These are phyloP conservation scores for Tetrapisispora arboricola DNA, from an alignment of 805 yeast genomes.

Conservation along the genomic window DNA sequence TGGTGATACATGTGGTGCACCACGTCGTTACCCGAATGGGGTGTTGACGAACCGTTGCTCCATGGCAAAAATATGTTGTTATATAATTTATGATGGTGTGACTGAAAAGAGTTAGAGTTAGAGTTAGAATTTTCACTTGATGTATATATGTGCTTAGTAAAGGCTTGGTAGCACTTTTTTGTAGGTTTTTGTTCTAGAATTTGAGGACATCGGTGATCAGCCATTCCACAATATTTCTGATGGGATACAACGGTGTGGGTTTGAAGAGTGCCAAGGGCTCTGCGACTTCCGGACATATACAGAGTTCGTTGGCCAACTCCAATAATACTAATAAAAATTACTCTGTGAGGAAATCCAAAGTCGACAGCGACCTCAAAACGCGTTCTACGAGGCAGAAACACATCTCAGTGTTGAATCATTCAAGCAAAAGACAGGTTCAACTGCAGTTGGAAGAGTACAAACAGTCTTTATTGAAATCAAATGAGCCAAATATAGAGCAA, in stretches of 20 bases:
- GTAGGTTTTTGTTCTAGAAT: background rate
- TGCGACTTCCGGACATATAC: constrained; percentile 27
- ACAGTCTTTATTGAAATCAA: background rate
- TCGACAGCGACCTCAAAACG: no score
- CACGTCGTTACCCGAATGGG: no score
- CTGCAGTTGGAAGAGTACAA: background rate
- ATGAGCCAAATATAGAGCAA: background rate
- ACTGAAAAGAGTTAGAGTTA: no score
- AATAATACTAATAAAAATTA: constrained; percentile 1
- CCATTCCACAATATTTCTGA: background rate
- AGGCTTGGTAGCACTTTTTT: no score
- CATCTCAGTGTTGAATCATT: background rate
- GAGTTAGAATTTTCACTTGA: no score
- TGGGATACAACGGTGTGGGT: constrained; percentile 14
- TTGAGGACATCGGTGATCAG: background rate
- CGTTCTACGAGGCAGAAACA: background rate
- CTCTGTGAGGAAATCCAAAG: background rate
- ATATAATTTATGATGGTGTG: no score
- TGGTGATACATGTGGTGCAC: no score
- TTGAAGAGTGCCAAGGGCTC: constrained; percentile 27
- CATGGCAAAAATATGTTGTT: no score
- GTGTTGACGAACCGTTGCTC: no score
- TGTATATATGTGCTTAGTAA: no score
- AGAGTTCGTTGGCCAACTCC: constrained; percentile 20
- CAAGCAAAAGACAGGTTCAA: background rate